Percentiles rank a stretch among this genome's conserved stretches.
These are phyloP conservation scores for Achlya hypogyna DNA, from an alignment of 352 stramenopile species.

Conservation along the genomic window DNA sequence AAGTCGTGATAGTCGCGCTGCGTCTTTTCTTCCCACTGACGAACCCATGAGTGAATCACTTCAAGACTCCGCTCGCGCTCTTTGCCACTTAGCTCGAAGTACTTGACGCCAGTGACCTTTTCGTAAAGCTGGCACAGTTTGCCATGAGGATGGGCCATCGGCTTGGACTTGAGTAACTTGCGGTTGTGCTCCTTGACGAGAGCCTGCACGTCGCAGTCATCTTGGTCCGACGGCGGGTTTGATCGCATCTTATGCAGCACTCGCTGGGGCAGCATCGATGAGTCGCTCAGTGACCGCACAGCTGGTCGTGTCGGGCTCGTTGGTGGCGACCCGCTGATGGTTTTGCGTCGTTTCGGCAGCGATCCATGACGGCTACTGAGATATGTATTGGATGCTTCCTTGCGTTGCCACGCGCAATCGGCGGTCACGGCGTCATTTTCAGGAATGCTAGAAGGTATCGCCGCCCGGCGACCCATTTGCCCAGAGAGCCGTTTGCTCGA, in stretches of 20 bases:
- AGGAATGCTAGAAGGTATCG: background rate
- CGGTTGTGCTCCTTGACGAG: constrained; percentile 16
- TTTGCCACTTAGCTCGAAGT: background rate
- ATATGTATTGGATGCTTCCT: too few species aligned
- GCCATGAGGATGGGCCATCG: background rate
- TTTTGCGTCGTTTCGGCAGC: background rate
- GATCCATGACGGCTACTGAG: too few species aligned
- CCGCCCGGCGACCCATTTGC: background rate
- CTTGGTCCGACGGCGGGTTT: background rate
- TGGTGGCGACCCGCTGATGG: background rate
- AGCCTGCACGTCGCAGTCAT: constrained; percentile 1
- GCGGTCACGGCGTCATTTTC: background rate
- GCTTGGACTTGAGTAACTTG: constrained; percentile 2
- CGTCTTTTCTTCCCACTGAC: background rate
- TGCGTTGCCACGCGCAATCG: background rate
- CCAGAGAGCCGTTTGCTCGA: background rate
- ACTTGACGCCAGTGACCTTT: background rate
- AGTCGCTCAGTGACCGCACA: background rate
- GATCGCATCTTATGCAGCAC: background rate
- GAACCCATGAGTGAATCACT: background rate
- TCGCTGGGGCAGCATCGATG: background rate
- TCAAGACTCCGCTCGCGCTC: background rate
- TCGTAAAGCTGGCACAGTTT: constrained; percentile 2
- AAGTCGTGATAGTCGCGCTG: background rate
- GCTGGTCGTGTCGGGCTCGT: too few species aligned